Evolutionary conservation across 495 filamentous ascomycete species (phyloP).

Genomic region (Penicillium manginii): DNA sequence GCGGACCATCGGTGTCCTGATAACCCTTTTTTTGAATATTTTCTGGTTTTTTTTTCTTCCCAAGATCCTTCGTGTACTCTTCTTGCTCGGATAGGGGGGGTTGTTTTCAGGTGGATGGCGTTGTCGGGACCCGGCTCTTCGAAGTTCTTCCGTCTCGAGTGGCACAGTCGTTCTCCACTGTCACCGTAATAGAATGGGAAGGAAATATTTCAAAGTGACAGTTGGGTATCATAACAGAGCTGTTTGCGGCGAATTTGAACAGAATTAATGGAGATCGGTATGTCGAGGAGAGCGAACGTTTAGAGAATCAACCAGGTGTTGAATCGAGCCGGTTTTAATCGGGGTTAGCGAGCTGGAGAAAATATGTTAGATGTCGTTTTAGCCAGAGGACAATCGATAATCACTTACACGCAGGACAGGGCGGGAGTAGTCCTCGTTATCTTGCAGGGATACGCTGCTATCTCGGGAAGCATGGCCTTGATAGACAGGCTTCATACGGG

Average conservation of each 20-base stretch:
- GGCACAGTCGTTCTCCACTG: slow-evolving; percentile 12
- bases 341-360: slow-evolving; percentile 55
- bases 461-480: slow-evolving; percentile 48
- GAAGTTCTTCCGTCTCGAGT: slow-evolving; percentile 9
- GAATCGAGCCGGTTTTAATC: slow-evolving; percentile 36
- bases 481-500: slow-evolving; percentile 51
- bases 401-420: slow-evolving; percentile 57
- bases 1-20: slow-evolving; percentile 10
- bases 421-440: slow-evolving; percentile 61
- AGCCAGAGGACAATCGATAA: background rate
- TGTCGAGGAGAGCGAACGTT: slow-evolving; percentile 18
- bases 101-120: background rate
- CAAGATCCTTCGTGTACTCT: slow-evolving; percentile 1
- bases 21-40: slow-evolving; percentile 4
- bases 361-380: slow-evolving; percentile 26
- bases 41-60: slow-evolving; percentile 4
- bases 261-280: slow-evolving; percentile 37
- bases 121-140: slow-evolving; percentile 3
- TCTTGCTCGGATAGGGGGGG: background rate
- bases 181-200: slow-evolving; percentile 29
- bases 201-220: slow-evolving; percentile 37
- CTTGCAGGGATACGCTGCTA: slow-evolving; percentile 56
- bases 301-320: slow-evolving; percentile 12
- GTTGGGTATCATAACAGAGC: slow-evolving; percentile 53
- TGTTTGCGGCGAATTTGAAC: slow-evolving; percentile 39